Base-by-base conservation (phyloP, 371 early-diverging fungal genomes). In the Actinomortierella wolfii region DNA sequence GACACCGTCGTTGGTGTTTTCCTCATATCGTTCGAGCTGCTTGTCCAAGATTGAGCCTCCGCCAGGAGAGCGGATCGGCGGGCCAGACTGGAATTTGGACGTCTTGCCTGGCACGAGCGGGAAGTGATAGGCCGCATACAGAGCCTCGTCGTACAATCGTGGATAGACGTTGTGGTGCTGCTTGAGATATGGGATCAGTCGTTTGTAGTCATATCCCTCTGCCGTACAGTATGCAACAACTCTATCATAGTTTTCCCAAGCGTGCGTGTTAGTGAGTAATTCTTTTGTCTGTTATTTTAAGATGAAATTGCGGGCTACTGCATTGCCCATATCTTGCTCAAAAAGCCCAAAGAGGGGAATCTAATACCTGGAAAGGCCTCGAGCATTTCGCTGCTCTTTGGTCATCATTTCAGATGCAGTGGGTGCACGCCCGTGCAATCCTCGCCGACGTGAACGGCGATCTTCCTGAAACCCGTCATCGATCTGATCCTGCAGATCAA, bases 211-310 rank as follows among this genome's bases (percentile, higher is more conserved):
- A 55, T 90, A 93, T 0, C 88, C 85, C 53, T 87, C 86, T 29
- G 93, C 94, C 6, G 94, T 92, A 61, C 95, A 96, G 61, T 95
- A 97, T 0, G 96, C 95, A 2, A 96, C 93, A 15, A 94, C 96
- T 40, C 97, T 65, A 62, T 66, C 39, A 41, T 66, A 56, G 41
- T 59, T 54, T 21, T 49, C 39, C 20, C 55, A 49, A 28, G 55
- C 48, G 29, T 54, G 28, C n/a, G n/a, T n/a, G 34, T 34, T 11
- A 34, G 34, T 34, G 34, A 34, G n/a, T n/a, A n/a, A n/a, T n/a
- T n/a, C n/a, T n/a, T n/a, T n/a, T n/a, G n/a, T n/a, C n/a, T n/a
- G n/a, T n/a, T n/a, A n/a, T n/a, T n/a, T n/a, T n/a, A n/a, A n/a
- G n/a, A n/a, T n/a, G n/a, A n/a, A n/a, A n/a, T n/a, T n/a, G n/a